These are phyloP conservation scores for Talinum fruticosum DNA, from an alignment of 148 eudicot genomes.

Conservation along the genomic window DNA sequence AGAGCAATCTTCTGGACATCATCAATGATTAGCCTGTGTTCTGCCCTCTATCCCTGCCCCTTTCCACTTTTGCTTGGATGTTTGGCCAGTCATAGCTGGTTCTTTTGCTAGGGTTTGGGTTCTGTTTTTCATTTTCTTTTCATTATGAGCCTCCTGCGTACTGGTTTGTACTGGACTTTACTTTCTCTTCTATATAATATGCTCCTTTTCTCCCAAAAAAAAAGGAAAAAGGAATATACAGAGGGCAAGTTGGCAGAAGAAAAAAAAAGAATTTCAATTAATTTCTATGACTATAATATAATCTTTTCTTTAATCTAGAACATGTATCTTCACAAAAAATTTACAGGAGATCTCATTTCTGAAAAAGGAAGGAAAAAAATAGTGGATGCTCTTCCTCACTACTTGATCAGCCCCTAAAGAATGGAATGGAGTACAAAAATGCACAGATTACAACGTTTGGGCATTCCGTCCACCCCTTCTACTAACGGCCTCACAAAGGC, in stretches of 20 bases:
- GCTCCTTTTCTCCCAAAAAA: too few species aligned
- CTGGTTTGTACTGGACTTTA: too few species aligned
- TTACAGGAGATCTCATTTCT: slow-evolving; percentile 14
- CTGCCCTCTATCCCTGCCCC: too few species aligned
- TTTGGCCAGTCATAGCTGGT: too few species aligned
- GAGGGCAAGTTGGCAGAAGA: background rate
- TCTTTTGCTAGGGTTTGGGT: too few species aligned
- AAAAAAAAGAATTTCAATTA: background rate
- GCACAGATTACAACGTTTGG: slow-evolving; percentile 28
- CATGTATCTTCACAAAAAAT: slow-evolving; percentile 10
- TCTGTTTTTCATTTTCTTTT: too few species aligned
- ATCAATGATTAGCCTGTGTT: too few species aligned
- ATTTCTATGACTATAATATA: slow-evolving; percentile 7
- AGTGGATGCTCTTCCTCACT: background rate
- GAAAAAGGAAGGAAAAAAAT: background rate
- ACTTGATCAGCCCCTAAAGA: background rate
- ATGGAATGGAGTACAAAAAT: background rate
- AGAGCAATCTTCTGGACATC: too few species aligned
- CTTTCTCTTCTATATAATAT: too few species aligned
- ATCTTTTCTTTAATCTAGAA: background rate
- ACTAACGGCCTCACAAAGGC: slow-evolving; percentile 79
- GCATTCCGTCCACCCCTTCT: slow-evolving; percentile 69
- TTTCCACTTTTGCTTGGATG: too few species aligned
- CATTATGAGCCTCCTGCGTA: too few species aligned
- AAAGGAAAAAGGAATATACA: too few species aligned